Evolutionary conservation across 2,329 filamentous ascomycete species (phyloP).

Genomic region (Leptosphaerulina australis): DNA sequence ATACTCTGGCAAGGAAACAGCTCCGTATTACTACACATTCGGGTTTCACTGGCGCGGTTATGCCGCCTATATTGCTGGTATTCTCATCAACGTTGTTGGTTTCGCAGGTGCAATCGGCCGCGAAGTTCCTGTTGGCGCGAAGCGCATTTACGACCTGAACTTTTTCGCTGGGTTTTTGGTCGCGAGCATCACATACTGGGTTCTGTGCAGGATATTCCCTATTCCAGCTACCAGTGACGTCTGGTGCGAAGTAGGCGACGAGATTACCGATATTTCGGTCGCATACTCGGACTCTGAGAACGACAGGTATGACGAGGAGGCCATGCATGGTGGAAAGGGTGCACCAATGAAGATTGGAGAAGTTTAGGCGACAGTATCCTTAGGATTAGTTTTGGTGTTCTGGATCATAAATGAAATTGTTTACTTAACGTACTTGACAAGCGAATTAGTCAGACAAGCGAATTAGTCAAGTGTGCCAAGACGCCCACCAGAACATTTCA

Average conservation of each 20-base stretch:
- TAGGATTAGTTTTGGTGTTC: no score
- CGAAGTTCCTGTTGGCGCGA: conserved; percentile 75
- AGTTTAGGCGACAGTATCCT: no score
- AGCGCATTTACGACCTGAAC: conserved; percentile 88
- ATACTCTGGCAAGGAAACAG: conserved; percentile 71
- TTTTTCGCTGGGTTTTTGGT: conserved; percentile 87
- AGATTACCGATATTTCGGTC: conserved; percentile 36
- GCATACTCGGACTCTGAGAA: conserved; percentile 34
- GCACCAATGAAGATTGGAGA: conserved; percentile 11
- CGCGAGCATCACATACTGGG: conserved; percentile 69
- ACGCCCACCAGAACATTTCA: no score
- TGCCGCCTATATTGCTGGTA: conserved; percentile 78
- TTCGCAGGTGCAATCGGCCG: conserved; percentile 81
- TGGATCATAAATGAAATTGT: no score
- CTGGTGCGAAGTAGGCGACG: conserved; percentile 77
- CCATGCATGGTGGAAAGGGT: conserved; percentile 29
- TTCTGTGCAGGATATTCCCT: conserved; percentile 70
- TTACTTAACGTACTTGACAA: no score
- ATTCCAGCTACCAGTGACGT: conserved; percentile 73
- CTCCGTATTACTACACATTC: conserved; percentile 74
- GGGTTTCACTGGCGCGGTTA: conserved; percentile 88
- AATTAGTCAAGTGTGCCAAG: no score
- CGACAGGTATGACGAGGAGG: conserved; percentile 38
- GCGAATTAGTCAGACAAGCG: no score
- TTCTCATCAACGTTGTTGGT: conserved; percentile 88